Evolutionary conservation across 108 stramenopile species (phyloP).

Genomic region (Fragilariopsis cylindrus): DNA sequence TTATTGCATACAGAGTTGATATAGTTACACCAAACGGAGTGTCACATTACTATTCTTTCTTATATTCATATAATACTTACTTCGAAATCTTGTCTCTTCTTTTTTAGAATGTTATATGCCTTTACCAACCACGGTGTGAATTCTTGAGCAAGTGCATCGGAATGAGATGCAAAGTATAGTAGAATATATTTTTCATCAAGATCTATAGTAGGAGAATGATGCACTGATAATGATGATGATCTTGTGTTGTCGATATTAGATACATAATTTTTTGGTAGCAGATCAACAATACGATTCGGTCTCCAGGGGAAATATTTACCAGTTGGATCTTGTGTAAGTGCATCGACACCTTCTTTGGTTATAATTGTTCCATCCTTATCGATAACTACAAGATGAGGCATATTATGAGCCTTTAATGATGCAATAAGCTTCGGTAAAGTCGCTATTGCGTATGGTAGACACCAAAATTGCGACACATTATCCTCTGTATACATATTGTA

Average conservation of each 20-base stretch:
- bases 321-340: constrained; percentile 39
- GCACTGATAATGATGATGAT: background rate
- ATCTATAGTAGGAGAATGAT: constrained; percentile 21
- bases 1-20: too few relatives aligned
- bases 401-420: constrained; percentile 38
- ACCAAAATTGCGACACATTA: constrained; percentile 66
- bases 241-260: constrained; percentile 4
- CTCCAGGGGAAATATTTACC: constrained; percentile 64
- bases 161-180: constrained; percentile 50
- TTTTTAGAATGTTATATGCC: constrained; percentile 62
- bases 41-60: too few relatives aligned
- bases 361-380: constrained; percentile 47
- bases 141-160: constrained; percentile 52
- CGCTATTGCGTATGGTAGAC: constrained; percentile 41
- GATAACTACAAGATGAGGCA: constrained; percentile 56
- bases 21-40: too few relatives aligned
- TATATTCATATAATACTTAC: constrained; percentile 23
- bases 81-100: constrained; percentile 68
- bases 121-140: constrained; percentile 65
- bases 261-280: constrained; percentile 40
- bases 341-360: constrained; percentile 45
- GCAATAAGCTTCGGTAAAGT: constrained; percentile 33
- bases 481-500: constrained; percentile 54
- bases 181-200: constrained; percentile 56
- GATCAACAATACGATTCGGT: constrained; percentile 46